A percentile compares a stretch with the other conserved stretches of the same genome.
These are phyloP conservation scores for Fusarium sp. DNA, from an alignment of 2,329 filamentous ascomycete genomes.

Conservation along the genomic window DNA sequence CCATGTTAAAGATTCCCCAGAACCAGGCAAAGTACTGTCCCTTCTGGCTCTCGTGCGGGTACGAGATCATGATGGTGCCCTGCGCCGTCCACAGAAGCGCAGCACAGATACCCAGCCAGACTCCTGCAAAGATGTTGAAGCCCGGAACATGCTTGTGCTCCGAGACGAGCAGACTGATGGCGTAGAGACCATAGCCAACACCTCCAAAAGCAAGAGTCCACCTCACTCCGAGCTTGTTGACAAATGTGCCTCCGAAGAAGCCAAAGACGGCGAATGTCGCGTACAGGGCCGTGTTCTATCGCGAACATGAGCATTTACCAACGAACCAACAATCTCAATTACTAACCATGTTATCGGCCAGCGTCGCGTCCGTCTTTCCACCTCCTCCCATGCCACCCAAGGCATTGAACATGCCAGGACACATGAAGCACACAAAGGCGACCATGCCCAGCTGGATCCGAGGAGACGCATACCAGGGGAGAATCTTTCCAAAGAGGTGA, in stretches of 20 bases:
- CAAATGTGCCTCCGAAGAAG: slow-evolving; percentile 79
- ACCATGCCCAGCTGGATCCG: slow-evolving; percentile 78
- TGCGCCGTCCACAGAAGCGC: slow-evolving; percentile 86
- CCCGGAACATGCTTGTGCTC: slow-evolving; percentile 65
- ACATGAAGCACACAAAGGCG: slow-evolving; percentile 66
- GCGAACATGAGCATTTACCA: neutral
- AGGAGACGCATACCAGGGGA: slow-evolving; percentile 77
- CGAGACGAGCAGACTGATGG: slow-evolving; percentile 73
- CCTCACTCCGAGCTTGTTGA: slow-evolving; percentile 79
- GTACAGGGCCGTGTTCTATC: slow-evolving; percentile 70
- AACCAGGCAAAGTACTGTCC: slow-evolving; percentile 91
- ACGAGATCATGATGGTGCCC: slow-evolving; percentile 90
- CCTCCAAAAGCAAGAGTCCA: slow-evolving; percentile 77
- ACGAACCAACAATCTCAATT: neutral
- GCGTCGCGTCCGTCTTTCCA: slow-evolving; percentile 60
- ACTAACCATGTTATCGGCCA: slow-evolving; percentile 52
- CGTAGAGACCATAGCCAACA: slow-evolving; percentile 80
- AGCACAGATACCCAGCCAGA: slow-evolving; percentile 81
- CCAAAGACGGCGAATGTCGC: slow-evolving; percentile 75
- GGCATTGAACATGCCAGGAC: slow-evolving; percentile 79
- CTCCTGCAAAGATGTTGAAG: slow-evolving; percentile 75
- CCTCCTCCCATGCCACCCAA: slow-evolving; percentile 73
- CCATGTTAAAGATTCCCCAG: slow-evolving; percentile 96
- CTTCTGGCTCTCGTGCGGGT: slow-evolving; percentile 83
- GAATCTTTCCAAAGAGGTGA: slow-evolving; percentile 26